These are phyloP conservation scores for Coprinopsis cinerea DNA, from an alignment of 768 basidiomycete species.

Conservation along the genomic window DNA sequence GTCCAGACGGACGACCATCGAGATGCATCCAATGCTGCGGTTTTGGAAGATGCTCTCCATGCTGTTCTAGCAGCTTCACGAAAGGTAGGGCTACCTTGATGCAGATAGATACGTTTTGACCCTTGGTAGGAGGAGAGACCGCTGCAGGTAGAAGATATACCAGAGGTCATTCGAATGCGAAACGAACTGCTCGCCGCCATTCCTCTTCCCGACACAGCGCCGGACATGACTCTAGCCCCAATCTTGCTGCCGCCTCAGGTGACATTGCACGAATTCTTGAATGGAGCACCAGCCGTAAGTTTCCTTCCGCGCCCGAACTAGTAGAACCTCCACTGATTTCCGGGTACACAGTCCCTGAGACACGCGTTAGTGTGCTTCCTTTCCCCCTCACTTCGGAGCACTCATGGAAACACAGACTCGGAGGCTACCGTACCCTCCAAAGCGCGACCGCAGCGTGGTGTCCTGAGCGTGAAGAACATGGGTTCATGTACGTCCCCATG, in stretches of 20 bases:
- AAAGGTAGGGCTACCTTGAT: background rate
- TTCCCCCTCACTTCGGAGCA: background rate
- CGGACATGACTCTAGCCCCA: conserved; percentile 62
- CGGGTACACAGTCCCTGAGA: conserved; percentile 41
- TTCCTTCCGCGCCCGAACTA: background rate
- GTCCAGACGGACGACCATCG: conserved; percentile 13
- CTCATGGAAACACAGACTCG: conserved; percentile 37
- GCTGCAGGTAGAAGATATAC: background rate
- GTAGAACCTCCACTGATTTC: conserved; percentile 1
- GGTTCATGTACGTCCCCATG: conserved; percentile 64
- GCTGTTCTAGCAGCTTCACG: background rate
- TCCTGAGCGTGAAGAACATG: conserved; percentile 76
- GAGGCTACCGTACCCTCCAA: conserved; percentile 63
- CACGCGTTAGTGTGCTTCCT: conserved; percentile 40
- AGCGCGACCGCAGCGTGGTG: conserved; percentile 72
- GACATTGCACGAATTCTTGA: conserved; percentile 66
- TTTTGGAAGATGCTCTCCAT: background rate
- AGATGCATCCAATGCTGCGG: background rate
- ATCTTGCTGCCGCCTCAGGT: conserved; percentile 59
- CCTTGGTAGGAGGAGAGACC: background rate
- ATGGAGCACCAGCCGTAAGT: conserved; percentile 51
- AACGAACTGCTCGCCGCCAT: conserved; percentile 51
- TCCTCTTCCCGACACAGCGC: conserved; percentile 58
- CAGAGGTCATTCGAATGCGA: conserved; percentile 46
- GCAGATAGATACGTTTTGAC: background rate